These are phyloP conservation scores for Globisporangium lucens DNA, from an alignment of 352 stramenopile genomes.

Conservation along the genomic window DNA sequence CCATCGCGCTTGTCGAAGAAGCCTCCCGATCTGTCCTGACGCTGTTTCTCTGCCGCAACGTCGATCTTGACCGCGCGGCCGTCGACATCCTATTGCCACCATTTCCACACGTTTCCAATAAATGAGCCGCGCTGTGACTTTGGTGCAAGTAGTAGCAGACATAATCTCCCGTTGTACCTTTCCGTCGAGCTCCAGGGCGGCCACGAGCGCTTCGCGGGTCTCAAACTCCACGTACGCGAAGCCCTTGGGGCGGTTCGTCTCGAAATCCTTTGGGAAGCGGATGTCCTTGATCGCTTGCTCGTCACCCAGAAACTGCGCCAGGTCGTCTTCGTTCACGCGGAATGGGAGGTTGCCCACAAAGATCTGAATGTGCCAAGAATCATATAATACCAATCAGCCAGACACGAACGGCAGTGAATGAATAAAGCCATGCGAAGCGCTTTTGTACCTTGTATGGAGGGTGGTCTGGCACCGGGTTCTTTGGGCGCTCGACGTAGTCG, in stretches of 20 bases:
- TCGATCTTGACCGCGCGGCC: slow-evolving; percentile 68
- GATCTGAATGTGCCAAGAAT: slow-evolving; percentile 28
- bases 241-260: slow-evolving; percentile 68
- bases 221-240: slow-evolving; percentile 86
- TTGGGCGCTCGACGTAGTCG: slow-evolving; percentile 37
- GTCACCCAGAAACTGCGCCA: slow-evolving; percentile 63
- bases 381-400: neutral
- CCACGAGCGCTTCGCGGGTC: slow-evolving; percentile 59
- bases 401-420: neutral
- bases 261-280: slow-evolving; percentile 59
- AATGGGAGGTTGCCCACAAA: slow-evolving; percentile 85
- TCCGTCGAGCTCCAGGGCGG: slow-evolving; percentile 63
- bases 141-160: neutral
- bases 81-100: slow-evolving; percentile 22
- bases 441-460: slow-evolving; percentile 70
- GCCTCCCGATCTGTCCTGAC: slow-evolving; percentile 38
- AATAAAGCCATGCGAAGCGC: neutral
- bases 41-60: slow-evolving; percentile 58
- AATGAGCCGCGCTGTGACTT: neutral
- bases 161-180: slow-evolving; percentile 8
- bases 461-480: slow-evolving; percentile 76
- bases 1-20: slow-evolving; percentile 60
- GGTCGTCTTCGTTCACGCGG: slow-evolving; percentile 57
- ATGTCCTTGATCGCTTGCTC: slow-evolving; percentile 60
- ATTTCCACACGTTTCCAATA: neutral